Base-by-base conservation (phyloP, 192 early-diverging fungal species). In the Geranomyces michiganensis region DNA sequence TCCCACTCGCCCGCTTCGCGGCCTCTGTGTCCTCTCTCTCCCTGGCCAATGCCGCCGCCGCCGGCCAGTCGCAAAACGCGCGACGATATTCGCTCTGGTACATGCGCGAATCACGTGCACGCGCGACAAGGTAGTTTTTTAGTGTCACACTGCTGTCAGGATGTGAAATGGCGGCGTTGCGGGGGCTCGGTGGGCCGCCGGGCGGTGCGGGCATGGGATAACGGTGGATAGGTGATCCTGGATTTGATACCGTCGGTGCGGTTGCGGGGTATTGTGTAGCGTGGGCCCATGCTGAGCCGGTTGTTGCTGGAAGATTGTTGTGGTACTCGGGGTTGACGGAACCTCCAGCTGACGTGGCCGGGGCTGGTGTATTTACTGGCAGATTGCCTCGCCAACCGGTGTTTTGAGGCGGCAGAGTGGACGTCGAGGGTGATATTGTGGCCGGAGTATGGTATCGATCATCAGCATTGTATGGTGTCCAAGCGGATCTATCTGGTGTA, bases 61-160 rank as follows among this genome's bases (percentile, higher is more conserved):
- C n/a, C 15, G 51, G 19, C 51, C 51, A 53, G 24, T 53, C 51
- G n/a, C n/a, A n/a, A 53, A 53, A 53, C 6, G 51, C 51, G 15
- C 51, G 51, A 17, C n/a, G 19, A 53, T 53, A 53, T 15, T 53
- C 51, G 51, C n/a, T 53, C 17, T 53, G 51, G 15, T 53, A 53
- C 51, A 53, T 53, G 51, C 51, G 51, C 51, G 51, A 26, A 53
- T 53, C 51, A 26, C 51, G 51, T n/a, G 51, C 51, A 17, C n/a
- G n/a, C 7, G 51, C 51, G 15, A 26, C 51, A n/a, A 53, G 19
- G 15, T 53, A 53, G 51, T n/a, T 53, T 53, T 26, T n/a, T 6
- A 53, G 51, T 7, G 51, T 26, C 7, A 17, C 51, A 6, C 7
- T 53, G 51, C 51, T 53, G 51, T 26, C 51, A 17, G 51, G n/a